Conservation (phyloP, 306 rosid species). For the Hippophae tibetana region DNA sequence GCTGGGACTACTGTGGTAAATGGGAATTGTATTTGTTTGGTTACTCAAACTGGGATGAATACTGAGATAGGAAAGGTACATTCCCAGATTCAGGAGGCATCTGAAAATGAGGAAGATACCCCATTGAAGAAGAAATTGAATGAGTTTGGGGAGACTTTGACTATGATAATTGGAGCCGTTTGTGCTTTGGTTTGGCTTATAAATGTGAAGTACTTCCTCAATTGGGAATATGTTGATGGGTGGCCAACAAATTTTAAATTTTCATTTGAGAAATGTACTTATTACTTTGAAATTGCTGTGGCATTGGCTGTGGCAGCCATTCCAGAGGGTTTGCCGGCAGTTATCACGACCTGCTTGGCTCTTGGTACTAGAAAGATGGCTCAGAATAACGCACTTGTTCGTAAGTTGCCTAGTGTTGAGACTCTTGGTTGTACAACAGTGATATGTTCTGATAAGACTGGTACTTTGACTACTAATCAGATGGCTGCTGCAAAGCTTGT, state of each 20-base stretch:
- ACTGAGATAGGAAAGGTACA: conserved; percentile 80
- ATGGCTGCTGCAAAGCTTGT: conserved; percentile 66
- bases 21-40: conserved; percentile 66
- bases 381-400: conserved; percentile 52
- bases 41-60: conserved; percentile 54
- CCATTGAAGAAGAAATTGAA: conserved; percentile 64
- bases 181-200: conserved; percentile 44
- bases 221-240: conserved; percentile 37
- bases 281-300: conserved; percentile 45
- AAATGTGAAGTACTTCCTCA: conserved; percentile 41
- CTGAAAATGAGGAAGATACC: conserved; percentile 62
- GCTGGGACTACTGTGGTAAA: conserved; percentile 69
- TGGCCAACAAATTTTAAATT: conserved; percentile 40
- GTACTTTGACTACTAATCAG: conserved; percentile 59
- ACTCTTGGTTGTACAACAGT: conserved; percentile 50
- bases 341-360: conserved; percentile 42
- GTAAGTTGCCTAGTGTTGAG: conserved; percentile 62
- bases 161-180: conserved; percentile 35
- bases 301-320: conserved; percentile 55
- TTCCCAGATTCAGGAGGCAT: conserved; percentile 54
- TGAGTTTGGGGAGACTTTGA: conserved; percentile 42
- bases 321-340: conserved; percentile 49
- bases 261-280: conserved; percentile 44
- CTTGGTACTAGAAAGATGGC: conserved; percentile 51
- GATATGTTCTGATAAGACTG: conserved; percentile 44